Percentiles rank a stretch among this genome's conserved stretches.
phyloP scores from a whole-genome alignment of 306 rosid species.

The Prunus mira region DNA sequence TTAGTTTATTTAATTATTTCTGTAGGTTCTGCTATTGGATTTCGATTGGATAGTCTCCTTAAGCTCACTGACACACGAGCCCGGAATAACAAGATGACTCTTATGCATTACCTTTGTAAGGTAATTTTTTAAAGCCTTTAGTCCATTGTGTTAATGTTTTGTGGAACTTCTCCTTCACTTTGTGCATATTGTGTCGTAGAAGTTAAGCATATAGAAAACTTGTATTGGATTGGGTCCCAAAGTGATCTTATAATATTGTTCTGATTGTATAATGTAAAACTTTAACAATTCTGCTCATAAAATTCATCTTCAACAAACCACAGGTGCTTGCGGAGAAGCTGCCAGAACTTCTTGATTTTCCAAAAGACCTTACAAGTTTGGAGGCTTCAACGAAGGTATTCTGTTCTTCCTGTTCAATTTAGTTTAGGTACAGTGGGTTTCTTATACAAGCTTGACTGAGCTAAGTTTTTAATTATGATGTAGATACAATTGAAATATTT shows the following conservation, averaged over 20 bases:
- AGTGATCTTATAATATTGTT: neutral
- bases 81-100: conserved; percentile 91
- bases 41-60: conserved; percentile 95
- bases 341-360: conserved; percentile 88
- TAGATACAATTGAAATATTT: conserved; percentile 91
- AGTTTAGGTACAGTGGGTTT: neutral
- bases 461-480: conserved; percentile 25
- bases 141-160: neutral
- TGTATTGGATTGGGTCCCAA: neutral
- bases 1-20: conserved; percentile 14
- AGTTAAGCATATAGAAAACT: neutral
- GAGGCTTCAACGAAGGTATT: conserved; percentile 83
- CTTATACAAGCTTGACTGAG: conserved; percentile 14
- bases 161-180: neutral
- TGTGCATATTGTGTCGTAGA: neutral
- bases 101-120: conserved; percentile 99
- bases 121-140: conserved; percentile 39
- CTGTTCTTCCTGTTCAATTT: conserved; percentile 7
- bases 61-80: conserved; percentile 94
- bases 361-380: conserved; percentile 63
- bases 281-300: neutral
- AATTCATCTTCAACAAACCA: conserved; percentile 19
- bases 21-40: conserved; percentile 95
- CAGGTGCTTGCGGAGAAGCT: conserved; percentile 91
- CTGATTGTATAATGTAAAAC: neutral